Percentiles rank a stretch among this genome's conserved stretches.
Conservation (phyloP, 441 rosid species). For the Adansonia madagascariensis region DNA sequence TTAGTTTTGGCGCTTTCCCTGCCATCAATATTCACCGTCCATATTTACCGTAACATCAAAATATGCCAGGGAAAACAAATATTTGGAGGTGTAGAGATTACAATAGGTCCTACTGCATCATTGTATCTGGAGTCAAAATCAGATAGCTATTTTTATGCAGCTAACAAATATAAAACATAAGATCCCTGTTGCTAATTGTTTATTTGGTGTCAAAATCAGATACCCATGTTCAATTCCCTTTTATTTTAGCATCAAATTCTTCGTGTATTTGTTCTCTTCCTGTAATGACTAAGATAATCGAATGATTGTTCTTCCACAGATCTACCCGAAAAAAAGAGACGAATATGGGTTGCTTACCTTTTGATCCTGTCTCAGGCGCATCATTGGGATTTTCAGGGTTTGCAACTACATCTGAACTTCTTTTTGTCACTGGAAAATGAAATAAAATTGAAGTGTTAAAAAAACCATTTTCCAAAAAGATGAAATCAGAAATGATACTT, state of each 20-base stretch:
- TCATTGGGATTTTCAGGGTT: constrained; percentile 15
- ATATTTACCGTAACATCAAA: neutral
- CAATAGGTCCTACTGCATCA: neutral
- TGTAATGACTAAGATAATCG: neutral
- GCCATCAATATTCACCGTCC: neutral
- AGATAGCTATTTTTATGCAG: neutral
- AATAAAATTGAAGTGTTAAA: neutral
- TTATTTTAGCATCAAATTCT: neutral
- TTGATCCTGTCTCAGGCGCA: neutral
- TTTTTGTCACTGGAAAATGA: constrained; percentile 19
- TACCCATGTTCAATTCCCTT: neutral
- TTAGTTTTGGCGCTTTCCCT: neutral
- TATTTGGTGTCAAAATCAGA: neutral
- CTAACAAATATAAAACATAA: neutral
- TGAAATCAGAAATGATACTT: neutral
- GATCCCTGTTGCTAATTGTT: constrained; percentile 1
- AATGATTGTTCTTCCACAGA: neutral
- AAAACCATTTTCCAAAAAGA: neutral
- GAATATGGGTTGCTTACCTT: constrained; percentile 4
- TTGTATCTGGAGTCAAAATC: neutral
- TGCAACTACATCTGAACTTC: neutral
- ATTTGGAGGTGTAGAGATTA: neutral
- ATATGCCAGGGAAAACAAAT: no score
- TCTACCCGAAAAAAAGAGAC: neutral
- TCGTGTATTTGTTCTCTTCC: neutral